Evolutionary conservation across 2,329 filamentous ascomycete species (phyloP).

Genomic region (Acarospora socialis): DNA sequence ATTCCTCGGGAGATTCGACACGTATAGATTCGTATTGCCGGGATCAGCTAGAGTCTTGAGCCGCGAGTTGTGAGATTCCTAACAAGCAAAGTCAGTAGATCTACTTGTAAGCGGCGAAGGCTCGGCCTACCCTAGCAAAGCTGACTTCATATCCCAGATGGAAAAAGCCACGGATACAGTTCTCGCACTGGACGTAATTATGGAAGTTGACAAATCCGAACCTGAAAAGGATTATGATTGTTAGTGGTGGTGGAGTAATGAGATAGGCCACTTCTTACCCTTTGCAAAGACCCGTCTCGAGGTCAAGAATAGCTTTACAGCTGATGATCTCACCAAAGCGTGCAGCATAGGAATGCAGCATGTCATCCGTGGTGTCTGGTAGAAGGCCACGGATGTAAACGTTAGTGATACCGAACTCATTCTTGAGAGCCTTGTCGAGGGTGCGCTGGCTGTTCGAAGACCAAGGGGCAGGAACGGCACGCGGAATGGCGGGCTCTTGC

Average conservation of each 20-base stretch:
- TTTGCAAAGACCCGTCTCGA: conserved; percentile 85
- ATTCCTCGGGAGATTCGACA: conserved; percentile 86
- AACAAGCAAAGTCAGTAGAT: conserved; percentile 10
- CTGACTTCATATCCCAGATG: conserved; percentile 93
- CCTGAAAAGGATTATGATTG: conserved; percentile 32
- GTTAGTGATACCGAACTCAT: conserved; percentile 88
- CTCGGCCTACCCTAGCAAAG: conserved; percentile 63
- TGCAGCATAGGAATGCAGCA: conserved; percentile 65
- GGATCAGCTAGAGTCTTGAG: conserved; percentile 92
- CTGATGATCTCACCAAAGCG: conserved; percentile 91
- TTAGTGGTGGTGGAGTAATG: conserved; percentile 1
- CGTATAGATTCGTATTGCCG: conserved; percentile 85
- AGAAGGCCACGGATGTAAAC: conserved; percentile 96
- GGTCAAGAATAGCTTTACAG: conserved; percentile 97
- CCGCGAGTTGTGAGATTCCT: conserved; percentile 97
- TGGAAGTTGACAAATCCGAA: conserved; percentile 97
- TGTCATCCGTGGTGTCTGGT: conserved; percentile 86
- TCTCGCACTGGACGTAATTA: conserved; percentile 75
- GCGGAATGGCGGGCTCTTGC: conserved; percentile 70
- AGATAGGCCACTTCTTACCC: no score
- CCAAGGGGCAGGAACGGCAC: conserved; percentile 75
- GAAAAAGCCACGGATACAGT: conserved; percentile 91
- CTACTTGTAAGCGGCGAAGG: conserved; percentile 3
- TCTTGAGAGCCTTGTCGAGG: conserved; percentile 86
- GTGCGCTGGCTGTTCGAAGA: conserved; percentile 74